phyloP scores from a whole-genome alignment of 805 yeast species.

The Alloascoidea africana region DNA sequence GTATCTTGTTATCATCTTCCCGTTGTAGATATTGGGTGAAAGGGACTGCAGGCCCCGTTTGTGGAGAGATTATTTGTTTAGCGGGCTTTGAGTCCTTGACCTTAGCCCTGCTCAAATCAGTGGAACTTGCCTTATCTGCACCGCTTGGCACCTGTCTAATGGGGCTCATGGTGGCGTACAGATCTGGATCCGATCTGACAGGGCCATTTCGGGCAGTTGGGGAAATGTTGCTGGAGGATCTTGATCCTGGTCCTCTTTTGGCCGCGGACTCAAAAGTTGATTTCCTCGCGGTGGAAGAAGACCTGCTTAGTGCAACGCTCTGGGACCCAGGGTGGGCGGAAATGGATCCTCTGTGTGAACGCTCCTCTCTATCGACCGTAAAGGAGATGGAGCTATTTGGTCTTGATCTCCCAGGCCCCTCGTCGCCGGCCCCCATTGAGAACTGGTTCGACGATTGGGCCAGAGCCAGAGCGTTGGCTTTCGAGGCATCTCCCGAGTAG shows the following conservation, averaged over 20 bases:
- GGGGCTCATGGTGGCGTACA: no score
- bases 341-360: constrained; percentile 1
- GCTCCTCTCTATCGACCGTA: not conserved
- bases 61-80: not conserved
- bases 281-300: not conserved
- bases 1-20: constrained; percentile 68
- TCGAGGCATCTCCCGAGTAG: not conserved
- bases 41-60: not conserved
- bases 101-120: not conserved
- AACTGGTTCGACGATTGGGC: not conserved
- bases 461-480: not conserved
- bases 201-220: not conserved
- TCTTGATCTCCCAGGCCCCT: not conserved
- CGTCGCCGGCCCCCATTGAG: no score
- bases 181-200: not conserved
- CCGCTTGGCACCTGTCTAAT: not conserved
- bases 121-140: not conserved
- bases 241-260: no score
- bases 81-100: not conserved
- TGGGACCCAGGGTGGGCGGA: not conserved
- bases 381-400: not conserved
- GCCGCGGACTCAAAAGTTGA: no score
- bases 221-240: no score
- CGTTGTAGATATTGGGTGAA: not conserved
- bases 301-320: not conserved